phyloP scores from a whole-genome alignment of 768 basidiomycete genomes.

The Tephrocybe sp. region DNA sequence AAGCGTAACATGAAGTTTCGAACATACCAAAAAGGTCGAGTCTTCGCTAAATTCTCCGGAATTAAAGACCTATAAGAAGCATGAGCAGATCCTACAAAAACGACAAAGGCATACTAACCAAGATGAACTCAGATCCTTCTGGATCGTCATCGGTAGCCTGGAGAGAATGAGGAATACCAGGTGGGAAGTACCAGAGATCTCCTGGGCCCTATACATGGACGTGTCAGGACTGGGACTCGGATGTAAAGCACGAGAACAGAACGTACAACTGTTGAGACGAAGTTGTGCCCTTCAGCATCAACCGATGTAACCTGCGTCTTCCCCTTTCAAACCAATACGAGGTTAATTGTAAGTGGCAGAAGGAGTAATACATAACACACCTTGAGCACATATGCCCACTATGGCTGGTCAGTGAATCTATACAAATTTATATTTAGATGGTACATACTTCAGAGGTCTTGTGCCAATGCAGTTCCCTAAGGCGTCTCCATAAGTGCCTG shows the following conservation, averaged over 20 bases:
- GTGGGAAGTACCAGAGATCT: conserved; percentile 57
- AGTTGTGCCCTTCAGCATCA: conserved; percentile 47
- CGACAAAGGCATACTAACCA: conserved; percentile 28
- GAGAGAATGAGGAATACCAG: conserved; percentile 53
- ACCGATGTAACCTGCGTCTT: conserved; percentile 47
- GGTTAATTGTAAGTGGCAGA: neutral
- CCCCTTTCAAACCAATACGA: conserved; percentile 28
- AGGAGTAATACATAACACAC: conserved; percentile 15
- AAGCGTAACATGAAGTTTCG: neutral
- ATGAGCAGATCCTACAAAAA: neutral
- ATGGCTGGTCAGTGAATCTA: conserved; percentile 11
- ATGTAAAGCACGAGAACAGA: neutral
- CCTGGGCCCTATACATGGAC: conserved; percentile 33
- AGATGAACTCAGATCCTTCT: conserved; percentile 49
- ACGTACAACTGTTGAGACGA: conserved; percentile 46
- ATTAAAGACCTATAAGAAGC: conserved; percentile 41
- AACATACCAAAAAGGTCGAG: conserved; percentile 45
- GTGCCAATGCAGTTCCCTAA: conserved; percentile 57
- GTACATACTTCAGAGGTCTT: conserved; percentile 39
- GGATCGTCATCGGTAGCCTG: conserved; percentile 46
- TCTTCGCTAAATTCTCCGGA: conserved; percentile 52
- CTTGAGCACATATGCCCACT: conserved; percentile 55
- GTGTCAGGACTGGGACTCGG: neutral
- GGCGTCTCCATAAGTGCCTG: too few relatives aligned
- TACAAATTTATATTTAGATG: neutral